phyloP scores from a whole-genome alignment of 208 protist species.

The Acanthamoeba lenticulata region DNA sequence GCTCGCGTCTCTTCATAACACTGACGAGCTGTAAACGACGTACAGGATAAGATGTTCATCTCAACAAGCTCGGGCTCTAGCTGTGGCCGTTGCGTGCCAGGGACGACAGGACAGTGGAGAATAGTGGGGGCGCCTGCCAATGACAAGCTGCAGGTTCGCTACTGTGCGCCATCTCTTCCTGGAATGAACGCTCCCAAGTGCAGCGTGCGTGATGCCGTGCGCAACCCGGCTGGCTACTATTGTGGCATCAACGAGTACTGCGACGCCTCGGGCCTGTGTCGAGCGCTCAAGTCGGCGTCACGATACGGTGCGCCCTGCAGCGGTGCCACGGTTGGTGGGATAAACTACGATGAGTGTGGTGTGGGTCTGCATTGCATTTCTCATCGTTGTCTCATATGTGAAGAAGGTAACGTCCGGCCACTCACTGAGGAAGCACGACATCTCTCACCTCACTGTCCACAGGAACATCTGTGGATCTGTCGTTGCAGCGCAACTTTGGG shows the following conservation, averaged over 20 bases:
- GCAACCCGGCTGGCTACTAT: background rate
- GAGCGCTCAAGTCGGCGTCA: background rate
- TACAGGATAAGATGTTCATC: constrained; percentile 2
- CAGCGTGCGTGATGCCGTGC: background rate
- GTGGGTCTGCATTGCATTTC: constrained; percentile 4
- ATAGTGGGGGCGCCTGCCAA: background rate
- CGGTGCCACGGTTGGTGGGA: background rate
- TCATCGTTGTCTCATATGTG: constrained; percentile 21
- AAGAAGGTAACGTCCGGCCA: background rate
- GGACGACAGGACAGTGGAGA: constrained; percentile 25
- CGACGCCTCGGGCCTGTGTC: background rate
- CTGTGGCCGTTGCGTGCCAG: background rate
- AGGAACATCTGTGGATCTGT: background rate
- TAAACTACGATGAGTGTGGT: background rate
- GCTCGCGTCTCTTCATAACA: background rate
- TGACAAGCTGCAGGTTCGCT: background rate
- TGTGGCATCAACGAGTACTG: constrained; percentile 62
- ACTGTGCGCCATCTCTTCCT: background rate
- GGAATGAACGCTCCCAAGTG: background rate
- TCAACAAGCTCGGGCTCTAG: background rate
- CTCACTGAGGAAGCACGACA: background rate
- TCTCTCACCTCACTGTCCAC: background rate
- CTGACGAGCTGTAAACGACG: background rate
- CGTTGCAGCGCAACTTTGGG: background rate
- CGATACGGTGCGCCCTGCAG: background rate